Evolutionary conservation across 1,139 yeast species (phyloP), one percentile per base, ranked within the genome.

Genomic region (Hyphopichia buzzinii): DNA sequence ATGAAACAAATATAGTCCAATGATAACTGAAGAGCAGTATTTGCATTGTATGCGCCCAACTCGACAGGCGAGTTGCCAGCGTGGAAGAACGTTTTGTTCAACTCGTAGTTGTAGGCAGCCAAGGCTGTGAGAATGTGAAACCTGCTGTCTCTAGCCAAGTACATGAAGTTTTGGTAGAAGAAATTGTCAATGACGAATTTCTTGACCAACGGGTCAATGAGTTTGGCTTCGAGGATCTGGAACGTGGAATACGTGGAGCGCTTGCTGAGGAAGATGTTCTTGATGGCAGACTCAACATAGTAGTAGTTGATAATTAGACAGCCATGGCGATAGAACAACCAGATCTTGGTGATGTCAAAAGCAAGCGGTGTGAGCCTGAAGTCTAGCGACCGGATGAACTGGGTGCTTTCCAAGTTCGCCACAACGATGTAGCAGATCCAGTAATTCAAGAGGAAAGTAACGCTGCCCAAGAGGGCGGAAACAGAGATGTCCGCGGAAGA

Each of bases 321-420:
- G 1, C 61, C 65, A 38, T 58, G 59, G 27, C 50, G 47, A 38
- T 54, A 59, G 37, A 59, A 57, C 25, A 59, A 44, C 65, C 65
- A 59, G 11, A 51, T 24, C 33, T 54, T 55, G 4, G 50, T 12
- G 1, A 36, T 27, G 16, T 50, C 46, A 24, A 47, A 44, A 8
- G 37, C 5, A 3, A 49, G 23, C 23, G 23, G 23, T 10, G 10
- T 7, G 23, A 7, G 10, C 8, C 23, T 19, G 8, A 10, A 19
- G 23, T 19, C 10, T 6, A 19, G 23, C 23, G 23, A 19, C 10
- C 8, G 8, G 23, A 19, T 6, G 23, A 19, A 10, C 23, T 19
- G 23, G 23, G 23, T 19, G 23, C 23, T 8, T 31, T 55, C 54
- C 2, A 47, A 15, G 22, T 49, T 40, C 11, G 38, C 31, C 3